Base-by-base conservation (phyloP, 352 stramenopile species). In the Phytophthora constricta region DNA sequence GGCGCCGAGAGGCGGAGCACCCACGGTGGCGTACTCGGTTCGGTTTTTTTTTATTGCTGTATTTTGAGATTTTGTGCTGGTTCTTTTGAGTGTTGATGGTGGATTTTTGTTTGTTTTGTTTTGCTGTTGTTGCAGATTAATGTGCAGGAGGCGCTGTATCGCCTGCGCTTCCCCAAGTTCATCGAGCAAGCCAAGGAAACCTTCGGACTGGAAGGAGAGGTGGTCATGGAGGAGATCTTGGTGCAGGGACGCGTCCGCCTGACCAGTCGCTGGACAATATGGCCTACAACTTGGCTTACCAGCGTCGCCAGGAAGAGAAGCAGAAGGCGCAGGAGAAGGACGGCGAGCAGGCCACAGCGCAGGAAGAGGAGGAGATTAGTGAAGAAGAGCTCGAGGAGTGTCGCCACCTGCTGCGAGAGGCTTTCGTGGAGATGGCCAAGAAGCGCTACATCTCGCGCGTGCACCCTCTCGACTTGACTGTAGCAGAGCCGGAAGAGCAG, bases 351-450 rank as follows among this genome's bases (percentile, higher is more conserved):
- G 22, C 53, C 28, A n/a, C n/a, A n/a, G 23, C 37, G 26, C 23
- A 8, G 48, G 54, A 70, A 9, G 77, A 85, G 4, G 79, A 91
- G 4, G 84, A 91, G 62, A 90, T 92, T 22, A 79, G 62, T 20
- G 87, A 94, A 17, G 70, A 81, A n/a, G 85, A 92, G 53, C 76
- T 96, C 28, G 83, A 93, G 4, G 79, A 86, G 25, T 84, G 82
- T 34, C 85, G 87, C 27, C 70, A 74, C 20, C 46, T 68, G 22
- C 78, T 96, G 48, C 85, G 80, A 27, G 65, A 84, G 16, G 69
- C 72, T n/a, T 95, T 96, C 63, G 79, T 95, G 26, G 83, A 96
- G 42, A 95, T 96, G 89, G 87, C 87, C 62, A 96, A 96, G 71
- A 92, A 92, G 68, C 81, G 89, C 49, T 95, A 92, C 74, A 91